Conservation (phyloP, 164 flowering plant species). For the Litsea cubeba region DNA sequence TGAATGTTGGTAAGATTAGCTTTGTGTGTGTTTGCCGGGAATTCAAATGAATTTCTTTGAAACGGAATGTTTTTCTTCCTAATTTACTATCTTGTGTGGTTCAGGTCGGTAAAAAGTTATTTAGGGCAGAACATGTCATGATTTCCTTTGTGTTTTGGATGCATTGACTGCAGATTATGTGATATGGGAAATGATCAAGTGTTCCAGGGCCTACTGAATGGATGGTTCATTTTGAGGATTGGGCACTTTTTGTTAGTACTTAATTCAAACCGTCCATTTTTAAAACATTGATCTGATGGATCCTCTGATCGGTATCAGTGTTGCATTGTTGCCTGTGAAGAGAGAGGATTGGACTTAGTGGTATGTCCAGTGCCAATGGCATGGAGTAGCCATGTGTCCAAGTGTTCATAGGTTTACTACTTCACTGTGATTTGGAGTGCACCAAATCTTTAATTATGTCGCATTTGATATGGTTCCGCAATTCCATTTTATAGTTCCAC, state of each 20-base stretch:
- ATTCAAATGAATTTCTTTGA: too few species aligned
- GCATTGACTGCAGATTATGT: too few species aligned
- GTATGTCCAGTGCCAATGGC: not conserved
- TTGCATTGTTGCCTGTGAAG: not conserved
- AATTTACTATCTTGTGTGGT: too few species aligned
- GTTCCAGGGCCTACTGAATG: not conserved
- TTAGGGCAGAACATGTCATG: too few species aligned
- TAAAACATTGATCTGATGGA: not conserved
- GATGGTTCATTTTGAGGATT: not conserved
- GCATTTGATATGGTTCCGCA: not conserved
- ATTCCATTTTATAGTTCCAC: not conserved
- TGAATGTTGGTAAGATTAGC: not conserved
- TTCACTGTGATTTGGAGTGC: not conserved
- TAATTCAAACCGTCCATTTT: not conserved
- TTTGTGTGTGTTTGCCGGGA: not conserved
- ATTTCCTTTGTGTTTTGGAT: too few species aligned
- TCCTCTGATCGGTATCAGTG: not conserved
- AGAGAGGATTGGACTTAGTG: not conserved
- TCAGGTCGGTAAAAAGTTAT: too few species aligned
- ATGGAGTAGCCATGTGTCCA: not conserved
- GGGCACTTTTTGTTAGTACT: not conserved
- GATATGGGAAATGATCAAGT: not conserved
- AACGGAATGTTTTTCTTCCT: too few species aligned
- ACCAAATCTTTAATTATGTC: not conserved
- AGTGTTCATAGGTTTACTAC: not conserved